Conservation (phyloP, 345 rosid species). For the Melaleuca quinquenervia region DNA sequence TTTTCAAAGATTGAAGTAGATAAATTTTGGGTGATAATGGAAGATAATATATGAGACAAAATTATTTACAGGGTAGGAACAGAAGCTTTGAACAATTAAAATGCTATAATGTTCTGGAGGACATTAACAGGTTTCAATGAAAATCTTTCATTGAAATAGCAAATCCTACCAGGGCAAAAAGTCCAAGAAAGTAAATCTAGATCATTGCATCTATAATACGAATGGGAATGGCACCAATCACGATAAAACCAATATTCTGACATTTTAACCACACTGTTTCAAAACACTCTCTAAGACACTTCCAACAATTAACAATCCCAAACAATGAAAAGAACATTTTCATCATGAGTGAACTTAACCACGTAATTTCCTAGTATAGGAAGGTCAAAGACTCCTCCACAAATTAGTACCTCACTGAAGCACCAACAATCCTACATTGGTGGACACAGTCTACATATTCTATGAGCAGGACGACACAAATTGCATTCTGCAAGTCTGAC, state of each 20-base stretch:
- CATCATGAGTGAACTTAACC: not conserved
- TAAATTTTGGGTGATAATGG: not conserved
- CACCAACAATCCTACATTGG: not conserved
- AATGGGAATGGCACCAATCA: not conserved
- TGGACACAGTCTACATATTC: not conserved
- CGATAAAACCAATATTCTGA: not conserved
- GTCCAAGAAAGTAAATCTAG: not conserved
- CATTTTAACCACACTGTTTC: not conserved
- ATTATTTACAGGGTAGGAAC: not conserved
- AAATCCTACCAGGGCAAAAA: not conserved
- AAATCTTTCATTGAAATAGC: not conserved
- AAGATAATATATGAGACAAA: not conserved
- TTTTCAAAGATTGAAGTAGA: not conserved
- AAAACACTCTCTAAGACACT: not conserved
- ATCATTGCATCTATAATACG: not conserved
- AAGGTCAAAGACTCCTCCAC: not conserved
- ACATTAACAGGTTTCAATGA: not conserved
- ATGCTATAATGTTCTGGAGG: not conserved
- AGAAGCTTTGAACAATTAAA: not conserved
- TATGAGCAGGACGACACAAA: not conserved
- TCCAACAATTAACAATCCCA: not conserved
- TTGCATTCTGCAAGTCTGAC: not conserved
- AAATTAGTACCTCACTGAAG: not conserved
- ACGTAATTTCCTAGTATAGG: not conserved
- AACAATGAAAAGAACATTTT: not conserved